Conservation (phyloP, 2,329 filamentous ascomycete genomes). For the Pseudopithomyces chartarum region DNA sequence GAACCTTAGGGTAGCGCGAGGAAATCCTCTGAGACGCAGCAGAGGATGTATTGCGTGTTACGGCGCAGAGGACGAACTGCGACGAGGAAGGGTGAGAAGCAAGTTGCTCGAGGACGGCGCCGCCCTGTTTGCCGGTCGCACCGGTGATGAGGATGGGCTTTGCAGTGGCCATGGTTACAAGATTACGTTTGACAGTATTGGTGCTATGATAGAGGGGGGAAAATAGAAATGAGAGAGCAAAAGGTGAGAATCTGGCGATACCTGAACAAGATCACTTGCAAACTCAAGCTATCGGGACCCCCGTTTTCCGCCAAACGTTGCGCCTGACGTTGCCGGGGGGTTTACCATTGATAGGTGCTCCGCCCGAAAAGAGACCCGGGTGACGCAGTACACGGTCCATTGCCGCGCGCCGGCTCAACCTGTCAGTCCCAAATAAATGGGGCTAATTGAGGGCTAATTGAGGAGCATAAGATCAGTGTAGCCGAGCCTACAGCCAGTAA, state of each 20-base stretch:
- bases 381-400: neutral
- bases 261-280: neutral
- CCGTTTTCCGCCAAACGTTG: slow-evolving; percentile 2
- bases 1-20: slow-evolving; percentile 53
- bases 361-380: neutral
- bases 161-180: slow-evolving; percentile 33
- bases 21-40: slow-evolving; percentile 56
- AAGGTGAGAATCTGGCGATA: neutral
- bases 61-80: slow-evolving; percentile 60
- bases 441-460: neutral
- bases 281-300: neutral
- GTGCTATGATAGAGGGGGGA: neutral
- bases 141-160: slow-evolving; percentile 52
- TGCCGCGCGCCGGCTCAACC: neutral
- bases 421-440: neutral
- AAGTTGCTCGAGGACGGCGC: slow-evolving; percentile 50
- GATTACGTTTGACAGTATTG: neutral
- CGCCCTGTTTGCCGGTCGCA: slow-evolving; percentile 55
- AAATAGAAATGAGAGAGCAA: neutral
- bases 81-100: slow-evolving; percentile 38
- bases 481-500: neutral
- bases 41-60: slow-evolving; percentile 63
- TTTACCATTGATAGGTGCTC: neutral
- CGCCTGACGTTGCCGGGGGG: neutral
- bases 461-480: neutral